These are phyloP conservation scores for Dendrobium officinale DNA, from an alignment of 106 monocot genomes.

Conservation along the genomic window DNA sequence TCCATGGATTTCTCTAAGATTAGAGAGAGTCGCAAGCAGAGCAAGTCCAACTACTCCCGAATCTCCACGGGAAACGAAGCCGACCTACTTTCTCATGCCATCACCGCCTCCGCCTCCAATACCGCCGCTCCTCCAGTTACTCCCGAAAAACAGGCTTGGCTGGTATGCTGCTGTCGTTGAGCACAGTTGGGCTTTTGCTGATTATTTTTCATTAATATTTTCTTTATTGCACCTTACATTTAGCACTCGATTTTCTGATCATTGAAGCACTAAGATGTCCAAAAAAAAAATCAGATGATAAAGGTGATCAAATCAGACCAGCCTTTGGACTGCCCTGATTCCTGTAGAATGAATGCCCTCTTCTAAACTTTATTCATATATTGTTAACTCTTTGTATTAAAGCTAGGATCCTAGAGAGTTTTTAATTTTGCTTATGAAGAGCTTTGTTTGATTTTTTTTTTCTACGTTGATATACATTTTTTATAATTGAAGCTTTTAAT, in stretches of 20 bases:
- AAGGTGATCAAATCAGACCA: too few relatives aligned
- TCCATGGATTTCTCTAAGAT: slow-evolving; percentile 90
- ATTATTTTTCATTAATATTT: background rate
- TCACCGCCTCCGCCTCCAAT: background rate
- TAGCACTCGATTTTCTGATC: background rate
- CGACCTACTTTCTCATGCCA: slow-evolving; percentile 24
- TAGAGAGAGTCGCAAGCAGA: slow-evolving; percentile 69
- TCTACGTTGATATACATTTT: too few relatives aligned
- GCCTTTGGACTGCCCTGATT: too few relatives aligned
- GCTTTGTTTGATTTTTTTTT: background rate
- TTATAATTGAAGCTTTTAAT: background rate
- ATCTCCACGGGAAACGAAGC: slow-evolving; percentile 65
- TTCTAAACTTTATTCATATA: background rate
- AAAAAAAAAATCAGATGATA: background rate
- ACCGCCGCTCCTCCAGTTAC: background rate
- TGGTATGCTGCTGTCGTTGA: background rate
- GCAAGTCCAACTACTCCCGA: slow-evolving; percentile 60
- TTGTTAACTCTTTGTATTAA: background rate
- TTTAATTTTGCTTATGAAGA: background rate
- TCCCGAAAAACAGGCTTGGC: background rate
- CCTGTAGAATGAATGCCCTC: too few relatives aligned
- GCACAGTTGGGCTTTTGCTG: background rate
- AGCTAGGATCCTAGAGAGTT: too few relatives aligned
- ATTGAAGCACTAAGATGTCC: background rate
- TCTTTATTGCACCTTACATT: background rate